Percentiles rank a stretch among this genome's conserved stretches.
Evolutionary conservation across 768 basidiomycete genomes (phyloP).

Genomic region (Mycena albidolilacea): DNA sequence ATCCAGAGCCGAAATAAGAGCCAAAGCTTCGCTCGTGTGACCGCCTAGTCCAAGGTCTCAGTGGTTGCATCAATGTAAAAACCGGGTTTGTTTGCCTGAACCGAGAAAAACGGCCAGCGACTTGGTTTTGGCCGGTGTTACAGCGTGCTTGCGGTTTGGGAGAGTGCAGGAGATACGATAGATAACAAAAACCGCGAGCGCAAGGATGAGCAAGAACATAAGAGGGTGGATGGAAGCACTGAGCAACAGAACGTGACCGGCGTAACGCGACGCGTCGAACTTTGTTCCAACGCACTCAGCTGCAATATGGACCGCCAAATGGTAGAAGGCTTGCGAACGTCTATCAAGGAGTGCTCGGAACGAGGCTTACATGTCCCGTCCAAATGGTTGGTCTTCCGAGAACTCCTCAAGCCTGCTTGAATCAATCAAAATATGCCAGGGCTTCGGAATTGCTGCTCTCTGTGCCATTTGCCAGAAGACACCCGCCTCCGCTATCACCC

Average conservation of each 20-base stretch:
- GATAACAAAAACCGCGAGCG: slow-evolving; percentile 8
- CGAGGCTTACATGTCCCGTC: slow-evolving; percentile 79
- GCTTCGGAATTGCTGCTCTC: slow-evolving; percentile 74
- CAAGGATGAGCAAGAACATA: slow-evolving; percentile 20
- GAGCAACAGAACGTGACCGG: not conserved
- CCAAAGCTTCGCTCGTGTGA: slow-evolving; percentile 91
- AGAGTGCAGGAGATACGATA: slow-evolving; percentile 37
- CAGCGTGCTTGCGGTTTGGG: slow-evolving; percentile 7
- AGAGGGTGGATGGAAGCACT: not conserved
- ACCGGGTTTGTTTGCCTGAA: slow-evolving; percentile 73
- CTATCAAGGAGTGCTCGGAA: slow-evolving; percentile 81
- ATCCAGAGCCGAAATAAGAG: slow-evolving; percentile 80
- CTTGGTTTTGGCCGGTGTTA: slow-evolving; percentile 27
- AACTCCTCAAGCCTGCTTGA: slow-evolving; percentile 33
- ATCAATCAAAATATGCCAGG: slow-evolving; percentile 58
- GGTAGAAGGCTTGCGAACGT: slow-evolving; percentile 69
- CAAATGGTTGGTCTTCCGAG: slow-evolving; percentile 73
- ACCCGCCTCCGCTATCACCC: slow-evolving; percentile 53
- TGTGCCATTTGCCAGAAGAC: slow-evolving; percentile 52
- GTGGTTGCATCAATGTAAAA: slow-evolving; percentile 8
- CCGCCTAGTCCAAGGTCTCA: slow-evolving; percentile 73
- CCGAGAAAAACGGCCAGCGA: slow-evolving; percentile 90
- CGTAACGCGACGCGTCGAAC: not conserved
- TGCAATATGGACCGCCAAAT: slow-evolving; percentile 62
- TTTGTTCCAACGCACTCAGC: not conserved